Percentiles rank a stretch among this genome's conserved stretches.
Evolutionary conservation across 83 land plant genomes (phyloP).

Genomic region (Picea mariana): DNA sequence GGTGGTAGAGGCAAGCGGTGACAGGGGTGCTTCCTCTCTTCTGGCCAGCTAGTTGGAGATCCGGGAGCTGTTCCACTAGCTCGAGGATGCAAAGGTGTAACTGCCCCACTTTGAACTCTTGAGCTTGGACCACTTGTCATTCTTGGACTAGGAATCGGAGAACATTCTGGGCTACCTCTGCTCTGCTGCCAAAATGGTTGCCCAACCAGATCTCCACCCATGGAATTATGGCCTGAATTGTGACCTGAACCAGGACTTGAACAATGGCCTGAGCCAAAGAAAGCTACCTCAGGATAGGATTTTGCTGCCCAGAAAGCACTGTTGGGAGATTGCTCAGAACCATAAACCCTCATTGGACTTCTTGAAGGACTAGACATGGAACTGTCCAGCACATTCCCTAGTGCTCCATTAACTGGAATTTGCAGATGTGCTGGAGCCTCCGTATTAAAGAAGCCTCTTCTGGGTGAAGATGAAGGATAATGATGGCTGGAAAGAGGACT

Average conservation of each 20-base stretch:
- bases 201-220: slow-evolving; percentile 63
- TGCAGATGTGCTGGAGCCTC: slow-evolving; percentile 35
- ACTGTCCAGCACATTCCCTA: slow-evolving; percentile 67
- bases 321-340: slow-evolving; percentile 44
- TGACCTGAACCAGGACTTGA: slow-evolving; percentile 85
- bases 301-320: slow-evolving; percentile 37
- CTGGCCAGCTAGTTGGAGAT: slow-evolving; percentile 44
- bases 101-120: slow-evolving; percentile 76
- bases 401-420: slow-evolving; percentile 41
- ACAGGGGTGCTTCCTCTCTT: slow-evolving; percentile 61
- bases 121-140: slow-evolving; percentile 79
- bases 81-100: slow-evolving; percentile 72
- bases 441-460: slow-evolving; percentile 15
- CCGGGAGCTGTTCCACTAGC: slow-evolving; percentile 55
- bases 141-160: slow-evolving; percentile 83
- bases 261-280: slow-evolving; percentile 72
- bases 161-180: slow-evolving; percentile 76
- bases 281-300: slow-evolving; percentile 34
- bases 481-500: slow-evolving; percentile 28
- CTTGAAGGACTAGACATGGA: slow-evolving; percentile 77
- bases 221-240: slow-evolving; percentile 77
- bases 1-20: slow-evolving; percentile 83
- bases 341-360: slow-evolving; percentile 48
- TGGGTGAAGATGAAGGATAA: slow-evolving; percentile 34
- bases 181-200: slow-evolving; percentile 73